These are phyloP conservation scores for Echites panduratus DNA, from an alignment of 257 asterid species.

Conservation along the genomic window DNA sequence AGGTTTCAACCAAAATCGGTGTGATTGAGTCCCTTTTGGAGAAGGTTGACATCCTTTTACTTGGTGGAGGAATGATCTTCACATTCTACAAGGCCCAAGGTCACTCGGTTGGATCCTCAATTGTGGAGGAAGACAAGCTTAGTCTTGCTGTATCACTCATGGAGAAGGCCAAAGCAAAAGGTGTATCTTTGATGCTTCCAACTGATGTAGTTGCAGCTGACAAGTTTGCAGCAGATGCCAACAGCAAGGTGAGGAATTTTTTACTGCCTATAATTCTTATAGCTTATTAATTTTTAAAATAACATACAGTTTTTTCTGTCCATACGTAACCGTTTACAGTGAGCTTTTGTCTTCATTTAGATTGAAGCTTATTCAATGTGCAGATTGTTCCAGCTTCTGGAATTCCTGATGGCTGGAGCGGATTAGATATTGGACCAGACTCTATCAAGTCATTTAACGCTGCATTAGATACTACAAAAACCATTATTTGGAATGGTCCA, in stretches of 20 bases:
- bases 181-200: constrained; percentile 66
- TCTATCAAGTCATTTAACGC: constrained; percentile 58
- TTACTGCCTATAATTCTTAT: neutral
- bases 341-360: neutral
- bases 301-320: neutral
- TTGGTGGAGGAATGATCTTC: constrained; percentile 85
- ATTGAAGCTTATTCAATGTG: neutral
- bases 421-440: constrained; percentile 80
- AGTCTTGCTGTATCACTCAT: constrained; percentile 66
- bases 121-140: constrained; percentile 78
- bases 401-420: constrained; percentile 93
- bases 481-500: constrained; percentile 82
- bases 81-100: constrained; percentile 91
- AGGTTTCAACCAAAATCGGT: constrained; percentile 70
- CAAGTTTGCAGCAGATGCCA: constrained; percentile 75
- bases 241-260: constrained; percentile 52
- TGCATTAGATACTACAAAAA: constrained; percentile 59
- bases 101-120: constrained; percentile 63
- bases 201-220: constrained; percentile 71
- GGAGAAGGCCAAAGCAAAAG: constrained; percentile 76
- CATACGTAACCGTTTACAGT: neutral
- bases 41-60: constrained; percentile 63
- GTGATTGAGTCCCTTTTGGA: constrained; percentile 66
- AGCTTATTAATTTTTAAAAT: neutral
- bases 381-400: constrained; percentile 70